Evolutionary conservation across 495 filamentous ascomycete species (phyloP).

Genomic region (Copromyces sp.): DNA sequence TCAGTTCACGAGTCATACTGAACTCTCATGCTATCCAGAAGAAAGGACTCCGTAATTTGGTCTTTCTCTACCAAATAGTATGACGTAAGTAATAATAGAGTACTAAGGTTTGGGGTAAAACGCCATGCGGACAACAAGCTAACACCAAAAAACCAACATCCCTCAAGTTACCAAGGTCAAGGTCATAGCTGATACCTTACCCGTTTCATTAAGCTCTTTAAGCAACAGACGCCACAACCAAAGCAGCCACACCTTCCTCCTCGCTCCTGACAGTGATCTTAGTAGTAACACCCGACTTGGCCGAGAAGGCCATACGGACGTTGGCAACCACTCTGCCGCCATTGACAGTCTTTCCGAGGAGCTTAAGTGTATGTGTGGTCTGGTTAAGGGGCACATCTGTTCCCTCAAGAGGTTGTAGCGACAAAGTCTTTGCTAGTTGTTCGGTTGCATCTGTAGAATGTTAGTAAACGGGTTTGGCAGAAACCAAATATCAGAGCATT

Average conservation of each 20-base stretch:
- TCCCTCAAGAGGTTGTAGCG: constrained; percentile 87
- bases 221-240: constrained; percentile 76
- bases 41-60: not conserved
- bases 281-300: constrained; percentile 84
- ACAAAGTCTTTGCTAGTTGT: constrained; percentile 74
- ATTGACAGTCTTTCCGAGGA: constrained; percentile 89
- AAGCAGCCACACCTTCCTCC: constrained; percentile 79
- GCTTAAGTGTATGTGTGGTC: constrained; percentile 87
- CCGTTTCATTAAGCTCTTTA: constrained; percentile 34
- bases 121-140: not conserved
- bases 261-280: constrained; percentile 87
- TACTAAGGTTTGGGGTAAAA: not conserved
- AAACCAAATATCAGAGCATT: not conserved
- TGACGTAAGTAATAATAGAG: not conserved
- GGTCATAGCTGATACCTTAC: not conserved
- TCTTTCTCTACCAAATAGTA: not conserved
- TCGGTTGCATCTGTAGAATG: constrained; percentile 73
- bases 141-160: not conserved
- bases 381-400: constrained; percentile 79
- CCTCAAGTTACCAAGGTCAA: not conserved
- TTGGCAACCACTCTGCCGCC: constrained; percentile 82
- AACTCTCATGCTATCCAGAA: not conserved
- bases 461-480: constrained; percentile 25
- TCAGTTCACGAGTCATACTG: not conserved
- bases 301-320: constrained; percentile 87